Evolutionary conservation across 768 basidiomycete genomes (phyloP).

Genomic region (Kwoniella newhampshirensis): DNA sequence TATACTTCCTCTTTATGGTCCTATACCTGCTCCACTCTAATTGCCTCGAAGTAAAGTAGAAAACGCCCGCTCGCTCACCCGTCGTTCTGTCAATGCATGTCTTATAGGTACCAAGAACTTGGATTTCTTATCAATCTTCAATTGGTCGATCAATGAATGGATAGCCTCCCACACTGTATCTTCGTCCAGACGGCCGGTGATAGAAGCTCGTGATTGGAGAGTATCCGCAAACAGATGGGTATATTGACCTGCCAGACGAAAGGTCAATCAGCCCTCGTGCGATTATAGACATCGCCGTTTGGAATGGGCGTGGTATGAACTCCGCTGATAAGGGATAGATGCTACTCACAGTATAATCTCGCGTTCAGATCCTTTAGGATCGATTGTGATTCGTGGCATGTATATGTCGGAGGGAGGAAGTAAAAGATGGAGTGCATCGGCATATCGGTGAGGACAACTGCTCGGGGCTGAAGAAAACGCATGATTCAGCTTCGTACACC

Average conservation of each 20-base stretch:
- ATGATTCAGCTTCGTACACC: no score
- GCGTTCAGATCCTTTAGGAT: constrained; percentile 39
- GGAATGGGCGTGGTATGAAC: background rate
- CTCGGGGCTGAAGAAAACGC: constrained; percentile 26
- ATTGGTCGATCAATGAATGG: constrained; percentile 27
- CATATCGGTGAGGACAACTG: constrained; percentile 63
- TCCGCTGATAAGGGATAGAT: background rate
- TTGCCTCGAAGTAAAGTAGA: no score
- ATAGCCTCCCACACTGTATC: constrained; percentile 55
- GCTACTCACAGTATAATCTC: constrained; percentile 17
- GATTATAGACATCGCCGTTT: constrained; percentile 3
- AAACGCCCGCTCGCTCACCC: constrained; percentile 63
- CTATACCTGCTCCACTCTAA: no score
- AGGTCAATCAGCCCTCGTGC: constrained; percentile 5
- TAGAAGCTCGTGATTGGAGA: constrained; percentile 7
- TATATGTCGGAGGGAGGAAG: constrained; percentile 69
- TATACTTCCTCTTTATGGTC: no score
- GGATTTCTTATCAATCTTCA: constrained; percentile 50
- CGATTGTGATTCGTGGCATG: constrained; percentile 61
- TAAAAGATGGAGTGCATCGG: constrained; percentile 70
- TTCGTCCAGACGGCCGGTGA: constrained; percentile 43
- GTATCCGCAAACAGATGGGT: constrained; percentile 16
- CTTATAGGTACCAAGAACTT: constrained; percentile 71
- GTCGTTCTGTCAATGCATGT: constrained; percentile 76
- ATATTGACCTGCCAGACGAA: constrained; percentile 18